Evolutionary conservation across 108 stramenopile species (phyloP).

Genomic region (Cylindrotheca fusiformis): DNA sequence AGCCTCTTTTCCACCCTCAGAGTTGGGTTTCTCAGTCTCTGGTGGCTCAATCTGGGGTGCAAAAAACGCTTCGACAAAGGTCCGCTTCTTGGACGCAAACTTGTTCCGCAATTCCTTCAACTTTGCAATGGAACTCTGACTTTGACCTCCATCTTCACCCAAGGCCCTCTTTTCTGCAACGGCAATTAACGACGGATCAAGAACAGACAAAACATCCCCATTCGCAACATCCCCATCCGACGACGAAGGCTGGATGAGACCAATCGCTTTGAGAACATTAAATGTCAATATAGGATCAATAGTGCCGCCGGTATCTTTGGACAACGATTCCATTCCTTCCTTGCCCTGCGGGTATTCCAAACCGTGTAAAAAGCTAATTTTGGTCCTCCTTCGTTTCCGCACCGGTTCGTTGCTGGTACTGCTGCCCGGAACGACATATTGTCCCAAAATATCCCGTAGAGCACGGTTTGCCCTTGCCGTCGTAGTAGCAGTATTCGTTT

Average conservation of each 20-base stretch:
- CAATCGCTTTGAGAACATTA: conserved; percentile 63
- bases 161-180: conserved; percentile 17
- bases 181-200: conserved; percentile 4
- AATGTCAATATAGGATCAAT: conserved; percentile 67
- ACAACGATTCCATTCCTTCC: neutral
- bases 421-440: conserved; percentile 21
- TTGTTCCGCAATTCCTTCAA: conserved; percentile 7
- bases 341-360: conserved; percentile 11
- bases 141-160: conserved; percentile 7
- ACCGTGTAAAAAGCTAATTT: conserved; percentile 50
- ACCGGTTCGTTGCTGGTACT: conserved; percentile 8
- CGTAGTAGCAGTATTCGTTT: neutral
- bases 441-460: conserved; percentile 23
- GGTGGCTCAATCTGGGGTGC: no score
- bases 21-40: no score
- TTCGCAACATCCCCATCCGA: conserved; percentile 1
- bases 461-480: conserved; percentile 27
- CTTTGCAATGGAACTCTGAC: conserved; percentile 9
- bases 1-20: no score
- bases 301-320: neutral
- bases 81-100: no score
- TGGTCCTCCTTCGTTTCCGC: conserved; percentile 32
- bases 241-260: conserved; percentile 36
- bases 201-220: neutral
- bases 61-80: no score